These are phyloP conservation scores for Eucalyptus dawsonii DNA, from an alignment of 345 rosid species.

Conservation along the genomic window DNA sequence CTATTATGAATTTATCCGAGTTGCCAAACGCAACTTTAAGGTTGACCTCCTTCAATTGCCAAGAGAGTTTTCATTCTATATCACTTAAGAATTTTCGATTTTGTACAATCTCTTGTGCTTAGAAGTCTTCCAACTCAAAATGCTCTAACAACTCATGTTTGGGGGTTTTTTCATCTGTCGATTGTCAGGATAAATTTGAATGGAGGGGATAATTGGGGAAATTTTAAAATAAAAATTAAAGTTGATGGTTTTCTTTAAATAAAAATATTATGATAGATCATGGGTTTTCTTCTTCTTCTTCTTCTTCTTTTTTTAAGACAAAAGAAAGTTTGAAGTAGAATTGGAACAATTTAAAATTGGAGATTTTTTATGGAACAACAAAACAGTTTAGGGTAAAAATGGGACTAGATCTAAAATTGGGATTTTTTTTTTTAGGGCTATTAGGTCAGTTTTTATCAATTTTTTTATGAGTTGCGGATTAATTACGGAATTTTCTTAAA, in stretches of 20 bases:
- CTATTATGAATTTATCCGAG: too few species aligned
- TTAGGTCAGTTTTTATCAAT: not conserved
- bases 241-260: not conserved
- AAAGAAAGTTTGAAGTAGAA: not conserved
- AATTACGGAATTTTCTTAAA: not conserved
- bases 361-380: not conserved
- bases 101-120: not conserved
- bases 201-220: not conserved
- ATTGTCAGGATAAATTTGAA: too few species aligned
- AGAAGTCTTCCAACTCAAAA: not conserved
- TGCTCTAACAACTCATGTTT: rapidly evolving
- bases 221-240: too few species aligned
- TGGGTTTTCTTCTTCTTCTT: too few species aligned
- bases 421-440: not conserved
- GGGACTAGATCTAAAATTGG: rapidly evolving
- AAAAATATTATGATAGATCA: not conserved
- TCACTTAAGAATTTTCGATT: too few species aligned
- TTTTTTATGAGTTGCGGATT: not conserved
- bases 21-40: rapidly evolving
- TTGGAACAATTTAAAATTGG: not conserved
- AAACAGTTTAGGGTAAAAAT: too few species aligned
- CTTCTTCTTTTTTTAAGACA: too few species aligned
- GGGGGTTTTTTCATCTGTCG: not conserved
- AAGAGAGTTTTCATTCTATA: not conserved
- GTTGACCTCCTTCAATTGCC: not conserved